Evolutionary conservation across 257 asterid genomes (phyloP), one percentile per base, ranked within the genome.

Genomic region (Penstemon davidsonii): DNA sequence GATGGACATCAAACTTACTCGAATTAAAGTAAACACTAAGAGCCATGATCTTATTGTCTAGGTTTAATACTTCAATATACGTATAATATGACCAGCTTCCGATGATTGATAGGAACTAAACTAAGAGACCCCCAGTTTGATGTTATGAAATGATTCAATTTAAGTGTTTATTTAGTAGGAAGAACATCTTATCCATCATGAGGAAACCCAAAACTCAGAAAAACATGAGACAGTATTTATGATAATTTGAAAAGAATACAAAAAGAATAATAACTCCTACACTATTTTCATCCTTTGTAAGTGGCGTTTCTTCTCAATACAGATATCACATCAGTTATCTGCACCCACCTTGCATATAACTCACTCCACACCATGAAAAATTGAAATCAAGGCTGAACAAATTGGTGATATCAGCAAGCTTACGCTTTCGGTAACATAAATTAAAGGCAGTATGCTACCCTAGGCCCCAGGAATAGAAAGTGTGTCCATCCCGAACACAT

Each of bases 51-150:
- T 57, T 56, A 15, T 57, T 49, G 37, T 6, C 6, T 8, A 5
- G 5, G 19, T 40, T 37, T 8, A 9, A 57, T 39, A 66, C 40
- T 12, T 66, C 55, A 44, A 60, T 37, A 45, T 56, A 55, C 25
- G n/a, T 37, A n/a, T 66, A 11, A 54, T 50, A 18, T 18, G 46
- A 61, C 55, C 55, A 67, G 69, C 68, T 60, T 54, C 39, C 49
- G 49, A 67, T 39, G 12, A 46, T 49, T 57, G 51, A 58, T 25
- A 44, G 13, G 64, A 60, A 60, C 33, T 39, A 55, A 38, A 38
- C 55, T 49, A 38, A 44, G 25, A 66, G 65, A 66, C 53, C 7
- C 47, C 42, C 8, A 46, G 61, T 56, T 6, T 37, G 51, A 49
- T 44, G 66, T 56, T 57, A 39, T 44, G 19, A 51, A 39, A 66